These are phyloP conservation scores for Penicillium psychrofluorescens DNA, from an alignment of 495 filamentous ascomycete species.

Conservation along the genomic window DNA sequence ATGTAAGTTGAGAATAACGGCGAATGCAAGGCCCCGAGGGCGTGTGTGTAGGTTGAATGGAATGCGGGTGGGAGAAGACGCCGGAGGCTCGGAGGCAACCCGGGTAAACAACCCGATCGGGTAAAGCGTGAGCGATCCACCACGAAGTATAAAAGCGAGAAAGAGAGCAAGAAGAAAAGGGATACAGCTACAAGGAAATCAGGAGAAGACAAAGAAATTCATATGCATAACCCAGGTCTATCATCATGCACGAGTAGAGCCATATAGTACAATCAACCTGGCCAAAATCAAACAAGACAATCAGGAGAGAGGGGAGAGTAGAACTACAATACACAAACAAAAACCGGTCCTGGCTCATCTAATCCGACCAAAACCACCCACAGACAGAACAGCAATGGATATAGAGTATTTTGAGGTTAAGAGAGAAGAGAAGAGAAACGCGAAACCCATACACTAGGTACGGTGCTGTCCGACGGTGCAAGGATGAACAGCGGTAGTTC, in stretches of 20 bases:
- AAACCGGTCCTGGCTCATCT: conserved; percentile 24
- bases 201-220: background rate
- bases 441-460: conserved; percentile 1
- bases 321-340: conserved; percentile 25
- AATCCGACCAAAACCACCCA: conserved; percentile 18
- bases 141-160: background rate
- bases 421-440: conserved; percentile 22
- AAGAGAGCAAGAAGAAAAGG: too few species aligned
- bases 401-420: conserved; percentile 29
- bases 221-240: conserved; percentile 15
- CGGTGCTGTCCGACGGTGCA: background rate
- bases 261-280: conserved; percentile 21
- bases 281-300: conserved; percentile 11
- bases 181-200: background rate
- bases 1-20: too few species aligned
- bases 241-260: conserved; percentile 21
- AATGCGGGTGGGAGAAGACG: conserved; percentile 2
- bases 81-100: conserved; percentile 1
- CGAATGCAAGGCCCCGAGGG: too few species aligned
- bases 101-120: conserved; percentile 28
- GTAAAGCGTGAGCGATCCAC: conserved; percentile 8
- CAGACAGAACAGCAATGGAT: conserved; percentile 13
- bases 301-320: conserved; percentile 31
- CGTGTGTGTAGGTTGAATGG: background rate
- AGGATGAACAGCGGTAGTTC: background rate